A percentile compares a stretch with the other conserved stretches of the same genome.
Conservation (phyloP, 768 basidiomycete species). For the Leccinum disarticulatum region DNA sequence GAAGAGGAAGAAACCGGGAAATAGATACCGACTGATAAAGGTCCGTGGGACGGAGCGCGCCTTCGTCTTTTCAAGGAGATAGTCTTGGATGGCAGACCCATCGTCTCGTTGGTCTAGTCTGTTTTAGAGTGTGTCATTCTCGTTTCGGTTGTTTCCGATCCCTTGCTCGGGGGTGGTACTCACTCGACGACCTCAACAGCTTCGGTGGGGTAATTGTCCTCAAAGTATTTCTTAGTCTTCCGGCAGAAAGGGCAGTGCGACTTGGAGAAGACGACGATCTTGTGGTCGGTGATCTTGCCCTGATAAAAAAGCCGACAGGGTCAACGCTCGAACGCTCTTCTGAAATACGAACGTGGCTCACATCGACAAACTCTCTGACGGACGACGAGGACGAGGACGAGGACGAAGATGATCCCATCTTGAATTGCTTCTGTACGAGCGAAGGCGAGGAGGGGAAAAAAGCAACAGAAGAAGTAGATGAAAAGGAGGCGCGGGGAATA, state of each 20-base stretch:
- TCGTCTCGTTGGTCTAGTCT: constrained; percentile 61
- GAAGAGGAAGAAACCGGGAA: background rate
- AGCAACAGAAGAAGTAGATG: background rate
- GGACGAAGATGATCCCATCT: constrained; percentile 1
- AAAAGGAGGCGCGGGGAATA: constrained; percentile 1
- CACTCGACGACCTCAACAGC: constrained; percentile 48
- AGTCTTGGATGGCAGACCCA: constrained; percentile 62
- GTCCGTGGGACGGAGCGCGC: constrained; percentile 77
- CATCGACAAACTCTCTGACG: constrained; percentile 41
- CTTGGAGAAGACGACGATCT: constrained; percentile 63
- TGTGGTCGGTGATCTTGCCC: constrained; percentile 48
- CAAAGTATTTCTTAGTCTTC: constrained; percentile 48
- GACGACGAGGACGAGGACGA: constrained; percentile 18
- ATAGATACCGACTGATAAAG: constrained; percentile 59
- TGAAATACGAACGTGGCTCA: constrained; percentile 22
- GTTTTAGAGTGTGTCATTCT: background rate
- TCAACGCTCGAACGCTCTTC: constrained; percentile 14
- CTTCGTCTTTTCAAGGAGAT: constrained; percentile 59
- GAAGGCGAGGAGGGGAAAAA: constrained; percentile 34
- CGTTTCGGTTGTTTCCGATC: background rate
- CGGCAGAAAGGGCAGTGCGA: constrained; percentile 53
- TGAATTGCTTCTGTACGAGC: constrained; percentile 10
- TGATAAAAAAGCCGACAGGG: constrained; percentile 41
- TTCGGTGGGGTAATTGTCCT: constrained; percentile 38
- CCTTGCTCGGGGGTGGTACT: constrained; percentile 17